These are phyloP conservation scores for Suillus sp. DNA, from an alignment of 768 basidiomycete genomes.

Conservation along the genomic window DNA sequence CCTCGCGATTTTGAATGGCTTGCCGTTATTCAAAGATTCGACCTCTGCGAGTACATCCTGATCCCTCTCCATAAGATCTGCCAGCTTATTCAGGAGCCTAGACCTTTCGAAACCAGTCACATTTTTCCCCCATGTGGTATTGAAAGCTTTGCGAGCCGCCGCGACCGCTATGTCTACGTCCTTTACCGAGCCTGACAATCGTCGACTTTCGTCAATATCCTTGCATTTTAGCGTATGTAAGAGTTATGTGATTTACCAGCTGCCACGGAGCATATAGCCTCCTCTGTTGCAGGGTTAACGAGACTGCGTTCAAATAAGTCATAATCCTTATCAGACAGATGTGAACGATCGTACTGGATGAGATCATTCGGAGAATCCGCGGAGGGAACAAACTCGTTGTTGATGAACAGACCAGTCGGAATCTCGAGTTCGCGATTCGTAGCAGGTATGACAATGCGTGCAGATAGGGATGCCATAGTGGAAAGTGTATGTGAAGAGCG, in stretches of 20 bases:
- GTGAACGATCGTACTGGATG: constrained; percentile 52
- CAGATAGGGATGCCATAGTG: constrained; percentile 47
- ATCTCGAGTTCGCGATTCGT: constrained; percentile 56
- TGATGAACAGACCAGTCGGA: constrained; percentile 87
- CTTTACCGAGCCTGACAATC: constrained; percentile 54
- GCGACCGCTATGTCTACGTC: constrained; percentile 86
- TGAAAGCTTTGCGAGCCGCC: constrained; percentile 81
- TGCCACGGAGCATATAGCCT: constrained; percentile 66
- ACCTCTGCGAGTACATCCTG: constrained; percentile 80
- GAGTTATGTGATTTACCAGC: constrained; percentile 45
- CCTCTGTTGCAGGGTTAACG: constrained; percentile 84
- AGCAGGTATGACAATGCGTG: constrained; percentile 42
- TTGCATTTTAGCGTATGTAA: neutral
- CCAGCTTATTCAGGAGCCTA: constrained; percentile 79
- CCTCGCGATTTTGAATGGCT: constrained; percentile 70
- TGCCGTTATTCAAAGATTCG: constrained; percentile 89
- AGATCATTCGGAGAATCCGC: constrained; percentile 59
- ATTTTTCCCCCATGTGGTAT: constrained; percentile 88
- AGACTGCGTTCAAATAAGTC: constrained; percentile 43
- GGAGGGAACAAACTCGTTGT: constrained; percentile 85
- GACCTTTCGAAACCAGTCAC: constrained; percentile 83
- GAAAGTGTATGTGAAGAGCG: constrained; percentile 7
- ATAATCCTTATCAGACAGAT: constrained; percentile 23
- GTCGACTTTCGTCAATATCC: constrained; percentile 7
- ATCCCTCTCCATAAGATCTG: constrained; percentile 88